phyloP scores from a whole-genome alignment of 352 stramenopile species.

The Vaucheria bursata region DNA sequence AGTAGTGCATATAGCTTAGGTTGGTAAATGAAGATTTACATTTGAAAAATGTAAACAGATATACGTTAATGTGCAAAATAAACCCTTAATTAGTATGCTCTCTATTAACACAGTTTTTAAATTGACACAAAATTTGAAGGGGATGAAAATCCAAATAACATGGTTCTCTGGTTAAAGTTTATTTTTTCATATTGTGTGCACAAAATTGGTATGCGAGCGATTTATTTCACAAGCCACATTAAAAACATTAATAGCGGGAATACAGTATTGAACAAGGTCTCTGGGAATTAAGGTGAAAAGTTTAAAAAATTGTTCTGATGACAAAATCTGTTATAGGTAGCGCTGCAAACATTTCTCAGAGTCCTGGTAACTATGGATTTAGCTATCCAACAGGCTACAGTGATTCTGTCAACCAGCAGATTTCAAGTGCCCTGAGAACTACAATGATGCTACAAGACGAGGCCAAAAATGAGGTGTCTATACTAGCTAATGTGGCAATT shows the following conservation, averaged over 20 bases:
- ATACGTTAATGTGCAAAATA: neutral
- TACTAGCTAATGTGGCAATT: no score
- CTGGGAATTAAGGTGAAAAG: no score
- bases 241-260: no score
- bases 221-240: no score
- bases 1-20: conserved; percentile 28
- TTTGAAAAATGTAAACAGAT: neutral
- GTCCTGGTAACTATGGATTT: neutral
- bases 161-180: neutral
- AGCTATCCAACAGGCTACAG: neutral
- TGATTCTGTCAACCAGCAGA: neutral
- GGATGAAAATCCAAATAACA: neutral
- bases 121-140: neutral
- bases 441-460: neutral
- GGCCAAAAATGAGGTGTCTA: no score
- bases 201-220: neutral
- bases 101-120: neutral
- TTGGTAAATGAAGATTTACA: neutral
- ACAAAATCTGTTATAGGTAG: no score
- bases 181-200: neutral
- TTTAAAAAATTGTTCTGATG: no score
- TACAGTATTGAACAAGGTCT: no score
- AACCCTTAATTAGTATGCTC: neutral
- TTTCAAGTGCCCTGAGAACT: neutral
- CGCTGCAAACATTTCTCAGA: neutral